Conservation (phyloP, 768 basidiomycete species). For the Termitomyces sp. region DNA sequence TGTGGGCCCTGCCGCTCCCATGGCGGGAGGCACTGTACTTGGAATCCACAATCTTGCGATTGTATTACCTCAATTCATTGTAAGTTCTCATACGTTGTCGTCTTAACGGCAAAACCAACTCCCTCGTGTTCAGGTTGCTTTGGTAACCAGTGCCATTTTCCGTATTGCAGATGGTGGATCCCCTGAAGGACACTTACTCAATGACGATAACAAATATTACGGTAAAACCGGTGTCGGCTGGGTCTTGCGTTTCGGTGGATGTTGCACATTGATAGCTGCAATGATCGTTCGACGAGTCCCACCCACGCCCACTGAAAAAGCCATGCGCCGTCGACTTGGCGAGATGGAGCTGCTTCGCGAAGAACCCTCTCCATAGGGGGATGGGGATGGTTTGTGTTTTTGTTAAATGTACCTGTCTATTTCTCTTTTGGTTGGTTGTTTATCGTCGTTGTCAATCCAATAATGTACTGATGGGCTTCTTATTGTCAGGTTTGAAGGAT, state of each 20-base stretch:
- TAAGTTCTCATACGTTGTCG: constrained; percentile 32
- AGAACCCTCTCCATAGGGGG: constrained; percentile 39
- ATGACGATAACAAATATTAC: constrained; percentile 50
- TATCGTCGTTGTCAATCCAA: neutral
- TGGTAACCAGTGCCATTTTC: constrained; percentile 87
- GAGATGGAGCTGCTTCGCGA: constrained; percentile 74
- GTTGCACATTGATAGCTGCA: constrained; percentile 83
- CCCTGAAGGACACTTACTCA: constrained; percentile 27
- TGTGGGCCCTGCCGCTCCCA: constrained; percentile 34
- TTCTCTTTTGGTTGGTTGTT: neutral
- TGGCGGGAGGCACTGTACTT: constrained; percentile 86
- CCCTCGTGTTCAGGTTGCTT: constrained; percentile 52
- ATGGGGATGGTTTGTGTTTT: neutral
- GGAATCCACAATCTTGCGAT: constrained; percentile 96
- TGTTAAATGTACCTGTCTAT: constrained; percentile 1
- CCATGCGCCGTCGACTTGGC: constrained; percentile 76
- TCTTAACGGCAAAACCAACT: constrained; percentile 6
- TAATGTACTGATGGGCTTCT: constrained; percentile 7
- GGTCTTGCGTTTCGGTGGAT: constrained; percentile 89
- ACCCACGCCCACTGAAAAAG: constrained; percentile 86
- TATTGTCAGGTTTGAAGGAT: constrained; percentile 27
- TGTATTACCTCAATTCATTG: constrained; percentile 91
- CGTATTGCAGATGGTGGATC: constrained; percentile 60
- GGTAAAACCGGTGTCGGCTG: constrained; percentile 91
- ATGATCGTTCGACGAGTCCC: constrained; percentile 75